Conservation (phyloP, 2,329 filamentous ascomycete genomes). For the Alternaria sp. region DNA sequence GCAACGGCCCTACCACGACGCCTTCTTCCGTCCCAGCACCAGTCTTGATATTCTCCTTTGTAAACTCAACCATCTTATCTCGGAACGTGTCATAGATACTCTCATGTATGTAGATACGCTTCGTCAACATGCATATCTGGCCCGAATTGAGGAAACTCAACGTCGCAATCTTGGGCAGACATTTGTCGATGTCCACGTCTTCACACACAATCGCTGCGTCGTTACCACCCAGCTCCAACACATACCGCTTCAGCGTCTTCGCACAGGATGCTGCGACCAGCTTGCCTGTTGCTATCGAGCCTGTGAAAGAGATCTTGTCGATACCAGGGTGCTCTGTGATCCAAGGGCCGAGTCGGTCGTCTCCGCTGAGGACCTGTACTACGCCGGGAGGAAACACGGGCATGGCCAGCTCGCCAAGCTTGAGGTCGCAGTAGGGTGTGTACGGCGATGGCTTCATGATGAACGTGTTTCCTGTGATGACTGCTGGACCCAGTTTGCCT, state of each 20-base stretch:
- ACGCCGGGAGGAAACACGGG: slow-evolving; percentile 67
- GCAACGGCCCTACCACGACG: not conserved
- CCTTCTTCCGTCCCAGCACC: not conserved
- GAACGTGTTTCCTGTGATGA: slow-evolving; percentile 63
- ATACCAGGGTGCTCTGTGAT: slow-evolving; percentile 65
- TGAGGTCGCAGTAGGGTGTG: slow-evolving; percentile 64
- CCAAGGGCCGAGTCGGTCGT: slow-evolving; percentile 65
- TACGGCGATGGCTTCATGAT: slow-evolving; percentile 65
- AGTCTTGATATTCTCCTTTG: slow-evolving; percentile 49
- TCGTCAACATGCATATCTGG: slow-evolving; percentile 49
- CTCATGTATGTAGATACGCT: slow-evolving; percentile 45
- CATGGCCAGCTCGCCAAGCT: slow-evolving; percentile 64
- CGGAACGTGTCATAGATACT: slow-evolving; percentile 42
- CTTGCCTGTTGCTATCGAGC: slow-evolving; percentile 66
- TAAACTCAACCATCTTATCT: slow-evolving; percentile 53
- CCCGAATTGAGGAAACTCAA: slow-evolving; percentile 64
- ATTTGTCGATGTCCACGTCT: slow-evolving; percentile 57
- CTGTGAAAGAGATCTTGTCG: slow-evolving; percentile 69
- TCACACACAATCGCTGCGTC: slow-evolving; percentile 64
- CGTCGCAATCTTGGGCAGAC: slow-evolving; percentile 41
- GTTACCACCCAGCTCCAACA: slow-evolving; percentile 61
- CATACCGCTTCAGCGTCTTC: slow-evolving; percentile 65
- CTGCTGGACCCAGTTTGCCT: slow-evolving; percentile 64
- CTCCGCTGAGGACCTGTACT: slow-evolving; percentile 65
- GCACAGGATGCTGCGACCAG: slow-evolving; percentile 62